Evolutionary conservation across 2,329 filamentous ascomycete species (phyloP), one percentile per base, ranked within the genome.

Genomic region (Orbilia oligospora): DNA sequence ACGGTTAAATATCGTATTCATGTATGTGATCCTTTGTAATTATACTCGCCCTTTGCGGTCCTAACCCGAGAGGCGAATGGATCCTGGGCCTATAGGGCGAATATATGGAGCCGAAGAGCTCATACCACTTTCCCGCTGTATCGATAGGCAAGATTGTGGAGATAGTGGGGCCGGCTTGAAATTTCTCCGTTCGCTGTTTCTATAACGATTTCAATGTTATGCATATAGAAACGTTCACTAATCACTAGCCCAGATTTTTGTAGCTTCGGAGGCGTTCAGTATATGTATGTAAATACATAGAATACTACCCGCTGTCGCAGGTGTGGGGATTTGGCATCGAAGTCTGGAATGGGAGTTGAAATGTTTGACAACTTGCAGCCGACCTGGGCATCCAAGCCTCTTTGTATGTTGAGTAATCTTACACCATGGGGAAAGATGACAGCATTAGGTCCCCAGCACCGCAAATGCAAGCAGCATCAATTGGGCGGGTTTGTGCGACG

Each of bases 391-490:
- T 14, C 44, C 36, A 58, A 73, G 63, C 70, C 70, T 36, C 51
- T 18, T 58, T 53, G 5, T 22, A 48, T 53, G 51, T 67, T 73
- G 36, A 67, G 70, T 67, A 73, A 73, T 73, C 70, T 67, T 55
- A 73, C 36, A 27, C 9, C 24, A 12, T 24, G 33, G 56, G 56
- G 56, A 44, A 58, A 58, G 53, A 49, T 69, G 51, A 69, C 51
- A 49, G 64, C 64, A 68, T 53, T 27, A 56, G 30, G 22, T 27
- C 12, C 33, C 36, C 3, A 24, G 36, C 36, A 30, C 38, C 10
- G 56, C 33, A 61, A 44, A 44, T 36, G 33, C 20, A 44, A 27
- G 33, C 36, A 27, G 33, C 36, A 61, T 24, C 56, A 8, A n/a
- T 61, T 61, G 56, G 56, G 56, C 61, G 22, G 36, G 30, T 18